Evolutionary conservation across 2,329 filamentous ascomycete genomes (phyloP).

Genomic region (Fusarium nelsonii): DNA sequence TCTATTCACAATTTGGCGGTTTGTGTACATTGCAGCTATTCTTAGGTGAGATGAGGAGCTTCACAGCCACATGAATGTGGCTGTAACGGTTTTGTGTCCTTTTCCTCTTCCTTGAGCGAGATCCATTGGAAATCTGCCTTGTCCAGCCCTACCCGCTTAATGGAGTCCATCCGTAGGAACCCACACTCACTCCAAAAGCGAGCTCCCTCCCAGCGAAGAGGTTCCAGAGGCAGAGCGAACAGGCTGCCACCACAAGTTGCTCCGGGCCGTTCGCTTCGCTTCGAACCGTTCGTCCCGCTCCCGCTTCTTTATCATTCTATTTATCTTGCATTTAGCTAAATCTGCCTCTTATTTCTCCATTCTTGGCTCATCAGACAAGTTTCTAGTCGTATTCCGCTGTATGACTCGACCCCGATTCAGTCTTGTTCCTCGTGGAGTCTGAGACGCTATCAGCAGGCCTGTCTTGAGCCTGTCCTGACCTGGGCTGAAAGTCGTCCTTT

Average conservation of each 20-base stretch:
- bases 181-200: constrained; percentile 6
- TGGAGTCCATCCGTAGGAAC: neutral
- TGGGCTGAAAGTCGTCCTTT: constrained; percentile 38
- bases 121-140: constrained; percentile 25
- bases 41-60: constrained; percentile 11
- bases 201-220: constrained; percentile 25
- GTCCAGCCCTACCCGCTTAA: constrained; percentile 39
- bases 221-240: constrained; percentile 10
- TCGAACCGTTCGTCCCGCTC: constrained; percentile 48
- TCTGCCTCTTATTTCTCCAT: constrained; percentile 15
- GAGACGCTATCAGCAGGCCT: constrained; percentile 58
- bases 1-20: constrained; percentile 5
- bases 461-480: constrained; percentile 37
- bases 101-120: neutral
- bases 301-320: constrained; percentile 26
- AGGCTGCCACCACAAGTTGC: constrained; percentile 16
- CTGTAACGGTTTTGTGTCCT: constrained; percentile 12
- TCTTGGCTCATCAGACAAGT: constrained; percentile 29
- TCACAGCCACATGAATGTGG: constrained; percentile 36
- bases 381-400: constrained; percentile 22
- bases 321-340: constrained; percentile 18
- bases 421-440: constrained; percentile 54
- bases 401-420: constrained; percentile 47
- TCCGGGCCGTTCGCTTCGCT: constrained; percentile 34
- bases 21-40: constrained; percentile 19